A percentile compares a stretch with the other conserved stretches of the same genome.
Conservation (phyloP, 805 yeast species). For the Lachancea nothofagi region DNA sequence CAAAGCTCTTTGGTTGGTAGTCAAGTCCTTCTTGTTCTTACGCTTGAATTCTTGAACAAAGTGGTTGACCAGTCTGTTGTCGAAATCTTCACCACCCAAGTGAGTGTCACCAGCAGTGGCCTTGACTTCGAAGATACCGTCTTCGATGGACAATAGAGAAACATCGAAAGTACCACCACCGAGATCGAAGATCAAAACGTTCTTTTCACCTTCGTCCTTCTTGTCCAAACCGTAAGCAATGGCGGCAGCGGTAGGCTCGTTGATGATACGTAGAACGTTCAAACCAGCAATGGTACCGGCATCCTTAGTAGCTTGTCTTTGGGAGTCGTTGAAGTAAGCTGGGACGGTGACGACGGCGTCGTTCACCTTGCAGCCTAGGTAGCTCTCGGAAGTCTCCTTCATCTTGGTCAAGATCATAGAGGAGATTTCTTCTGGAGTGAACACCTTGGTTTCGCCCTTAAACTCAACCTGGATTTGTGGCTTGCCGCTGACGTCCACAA, state of each 20-base stretch:
- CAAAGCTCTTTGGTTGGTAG: constrained; percentile 91
- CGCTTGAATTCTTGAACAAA: constrained; percentile 95
- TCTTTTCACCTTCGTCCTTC: constrained; percentile 66
- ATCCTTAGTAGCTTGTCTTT: constrained; percentile 95
- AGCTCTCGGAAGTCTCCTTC: constrained; percentile 91
- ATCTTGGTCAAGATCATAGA: constrained; percentile 89
- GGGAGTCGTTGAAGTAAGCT: constrained; percentile 94
- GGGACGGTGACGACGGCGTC: constrained; percentile 96
- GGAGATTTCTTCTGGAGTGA: constrained; percentile 92
- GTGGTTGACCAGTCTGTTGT: constrained; percentile 90
- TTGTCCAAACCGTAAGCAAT: constrained; percentile 90
- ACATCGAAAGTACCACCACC: constrained; percentile 99
- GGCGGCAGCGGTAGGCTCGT: constrained; percentile 96
- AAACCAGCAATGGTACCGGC: constrained; percentile 94
- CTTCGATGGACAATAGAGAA: constrained; percentile 86
- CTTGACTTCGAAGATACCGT: constrained; percentile 95
- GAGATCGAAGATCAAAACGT: constrained; percentile 88
- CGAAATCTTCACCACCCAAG: constrained; percentile 99
- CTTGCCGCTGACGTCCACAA: constrained; percentile 73
- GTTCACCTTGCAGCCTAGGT: constrained; percentile 74
- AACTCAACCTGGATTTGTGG: constrained; percentile 83
- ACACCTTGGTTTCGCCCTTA: constrained; percentile 79
- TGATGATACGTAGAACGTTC: constrained; percentile 87
- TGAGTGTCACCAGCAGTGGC: constrained; percentile 82
- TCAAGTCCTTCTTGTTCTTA: constrained; percentile 92